Evolutionary conservation across 805 yeast genomes (phyloP).

Genomic region (Saccharomycopsis sp.): DNA sequence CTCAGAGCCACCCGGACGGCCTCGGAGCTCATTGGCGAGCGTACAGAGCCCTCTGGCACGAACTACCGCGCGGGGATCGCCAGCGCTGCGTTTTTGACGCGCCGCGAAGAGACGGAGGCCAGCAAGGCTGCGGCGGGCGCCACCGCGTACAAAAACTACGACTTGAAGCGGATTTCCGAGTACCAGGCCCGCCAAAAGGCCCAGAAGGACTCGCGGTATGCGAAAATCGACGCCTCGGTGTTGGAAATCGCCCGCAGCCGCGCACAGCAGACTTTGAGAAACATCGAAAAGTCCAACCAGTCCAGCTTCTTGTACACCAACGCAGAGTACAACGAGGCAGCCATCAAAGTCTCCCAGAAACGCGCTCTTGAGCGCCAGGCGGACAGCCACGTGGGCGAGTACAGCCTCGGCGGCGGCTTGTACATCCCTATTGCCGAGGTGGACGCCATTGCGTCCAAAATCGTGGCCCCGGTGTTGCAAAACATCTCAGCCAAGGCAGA

Average conservation of each 20-base stretch:
- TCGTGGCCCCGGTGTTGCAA: conserved; percentile 76
- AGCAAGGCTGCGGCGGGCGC: conserved; percentile 25
- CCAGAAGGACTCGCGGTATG: background rate
- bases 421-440: conserved; percentile 69
- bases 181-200: background rate
- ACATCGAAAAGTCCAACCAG: conserved; percentile 36
- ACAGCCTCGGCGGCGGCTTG: conserved; percentile 82
- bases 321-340: conserved; percentile 60
- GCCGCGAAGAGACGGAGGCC: conserved; percentile 12
- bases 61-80: conserved; percentile 24
- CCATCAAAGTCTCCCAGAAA: conserved; percentile 69
- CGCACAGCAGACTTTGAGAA: conserved; percentile 33
- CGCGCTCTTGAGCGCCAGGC: conserved; percentile 40
- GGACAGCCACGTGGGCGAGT: conserved; percentile 11
- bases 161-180: conserved; percentile 27
- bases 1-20: conserved; percentile 40
- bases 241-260: conserved; percentile 30
- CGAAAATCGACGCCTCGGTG: conserved; percentile 14
- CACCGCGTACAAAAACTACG: conserved; percentile 22
- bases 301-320: conserved; percentile 36
- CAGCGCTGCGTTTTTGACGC: conserved; percentile 30
- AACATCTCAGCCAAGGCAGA: conserved; percentile 67
- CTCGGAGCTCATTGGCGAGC: conserved; percentile 38
- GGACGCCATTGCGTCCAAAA: conserved; percentile 66
- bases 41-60: conserved; percentile 39